These are phyloP conservation scores for Striga hermonthica DNA, from an alignment of 305 asterid species.

Conservation along the genomic window DNA sequence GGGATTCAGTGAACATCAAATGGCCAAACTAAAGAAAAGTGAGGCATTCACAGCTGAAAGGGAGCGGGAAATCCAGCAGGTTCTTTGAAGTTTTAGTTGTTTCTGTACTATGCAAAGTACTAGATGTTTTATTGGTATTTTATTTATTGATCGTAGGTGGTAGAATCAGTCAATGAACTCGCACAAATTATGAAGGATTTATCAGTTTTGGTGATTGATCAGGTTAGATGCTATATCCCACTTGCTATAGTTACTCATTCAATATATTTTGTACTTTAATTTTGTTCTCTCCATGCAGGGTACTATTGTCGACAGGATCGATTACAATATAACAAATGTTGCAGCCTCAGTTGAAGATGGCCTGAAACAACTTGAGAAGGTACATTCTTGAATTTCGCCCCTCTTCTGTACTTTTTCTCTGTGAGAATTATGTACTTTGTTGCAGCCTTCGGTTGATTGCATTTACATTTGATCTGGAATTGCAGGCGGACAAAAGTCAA, in stretches of 20 bases:
- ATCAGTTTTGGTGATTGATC: slow-evolving; percentile 97
- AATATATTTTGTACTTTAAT: slow-evolving; percentile 17
- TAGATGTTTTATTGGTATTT: slow-evolving; percentile 6
- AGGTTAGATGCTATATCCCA: slow-evolving; percentile 53
- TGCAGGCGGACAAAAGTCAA: slow-evolving; percentile 92
- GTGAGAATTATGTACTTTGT: background rate
- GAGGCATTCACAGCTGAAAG: slow-evolving; percentile 91
- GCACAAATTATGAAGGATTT: slow-evolving; percentile 99
- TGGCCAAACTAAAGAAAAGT: slow-evolving; percentile 88
- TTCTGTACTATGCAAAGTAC: slow-evolving; percentile 10
- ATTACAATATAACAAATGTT: slow-evolving; percentile 90
- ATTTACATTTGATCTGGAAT: background rate
- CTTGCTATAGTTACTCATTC: slow-evolving; percentile 28
- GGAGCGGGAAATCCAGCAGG: slow-evolving; percentile 90
- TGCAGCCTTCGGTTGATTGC: too few species aligned
- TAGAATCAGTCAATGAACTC: slow-evolving; percentile 89
- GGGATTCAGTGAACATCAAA: slow-evolving; percentile 95
- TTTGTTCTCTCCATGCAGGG: slow-evolving; percentile 58
- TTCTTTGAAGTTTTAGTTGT: slow-evolving; percentile 30
- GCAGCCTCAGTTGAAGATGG: slow-evolving; percentile 96
- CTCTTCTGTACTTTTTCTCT: slow-evolving; percentile 14
- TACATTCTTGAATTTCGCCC: slow-evolving; percentile 23
- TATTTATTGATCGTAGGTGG: slow-evolving; percentile 56
- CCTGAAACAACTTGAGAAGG: slow-evolving; percentile 93
- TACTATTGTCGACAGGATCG: slow-evolving; percentile 95